phyloP scores from a whole-genome alignment of 768 basidiomycete genomes.

The Boletus reticulatus region DNA sequence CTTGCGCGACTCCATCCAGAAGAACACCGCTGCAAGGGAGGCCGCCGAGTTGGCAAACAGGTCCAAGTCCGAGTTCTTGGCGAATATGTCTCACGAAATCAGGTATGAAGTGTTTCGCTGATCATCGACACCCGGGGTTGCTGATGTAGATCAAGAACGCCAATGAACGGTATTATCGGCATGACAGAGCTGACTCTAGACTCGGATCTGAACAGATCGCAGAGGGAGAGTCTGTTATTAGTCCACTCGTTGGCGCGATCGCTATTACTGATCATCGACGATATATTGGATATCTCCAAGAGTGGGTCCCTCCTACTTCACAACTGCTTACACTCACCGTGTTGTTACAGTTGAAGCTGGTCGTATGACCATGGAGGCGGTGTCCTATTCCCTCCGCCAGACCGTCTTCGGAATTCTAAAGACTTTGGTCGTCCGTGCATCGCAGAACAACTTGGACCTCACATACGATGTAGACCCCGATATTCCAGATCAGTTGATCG shows the following conservation, averaged over 20 bases:
- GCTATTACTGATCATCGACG: slow-evolving; percentile 94
- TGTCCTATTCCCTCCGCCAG: slow-evolving; percentile 96
- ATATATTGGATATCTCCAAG: slow-evolving; percentile 99
- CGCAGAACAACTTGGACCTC: slow-evolving; percentile 93
- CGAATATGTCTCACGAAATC: slow-evolving; percentile 98
- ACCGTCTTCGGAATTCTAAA: slow-evolving; percentile 98
- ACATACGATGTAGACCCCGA: slow-evolving; percentile 95
- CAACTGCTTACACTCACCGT: slow-evolving; percentile 4
- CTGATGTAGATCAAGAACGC: slow-evolving; percentile 61
- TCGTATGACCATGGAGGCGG: slow-evolving; percentile 99
- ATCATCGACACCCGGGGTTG: background rate
- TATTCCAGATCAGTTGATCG: slow-evolving; percentile 95
- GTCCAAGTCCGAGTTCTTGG: slow-evolving; percentile 96
- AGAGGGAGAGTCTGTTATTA: slow-evolving; percentile 91
- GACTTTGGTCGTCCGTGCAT: slow-evolving; percentile 95
- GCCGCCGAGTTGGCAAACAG: slow-evolving; percentile 98
- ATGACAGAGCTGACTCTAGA: slow-evolving; percentile 99
- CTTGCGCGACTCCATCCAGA: slow-evolving; percentile 93
- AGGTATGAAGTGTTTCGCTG: slow-evolving; percentile 50
- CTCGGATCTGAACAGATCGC: slow-evolving; percentile 90
- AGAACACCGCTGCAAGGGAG: slow-evolving; percentile 96
- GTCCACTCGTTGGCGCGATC: slow-evolving; percentile 94
- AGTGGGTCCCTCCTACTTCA: slow-evolving; percentile 56
- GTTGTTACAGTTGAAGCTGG: slow-evolving; percentile 84
- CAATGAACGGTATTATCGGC: slow-evolving; percentile 99